A percentile compares a stretch with the other conserved stretches of the same genome.
Conservation (phyloP, 345 rosid genomes). For the Citrus sp. region DNA sequence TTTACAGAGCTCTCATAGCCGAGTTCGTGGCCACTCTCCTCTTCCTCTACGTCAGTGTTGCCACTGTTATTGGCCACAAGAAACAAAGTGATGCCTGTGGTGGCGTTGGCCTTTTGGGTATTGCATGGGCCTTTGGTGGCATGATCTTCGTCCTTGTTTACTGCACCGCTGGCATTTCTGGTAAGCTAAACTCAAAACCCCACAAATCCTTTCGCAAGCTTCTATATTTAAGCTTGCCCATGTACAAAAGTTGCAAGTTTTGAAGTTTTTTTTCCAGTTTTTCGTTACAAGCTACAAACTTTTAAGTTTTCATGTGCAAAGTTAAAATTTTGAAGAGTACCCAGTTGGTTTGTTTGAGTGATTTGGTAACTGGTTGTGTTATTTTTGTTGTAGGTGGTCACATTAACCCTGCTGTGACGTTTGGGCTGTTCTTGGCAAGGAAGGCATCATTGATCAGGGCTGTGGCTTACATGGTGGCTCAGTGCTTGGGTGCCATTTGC, state of each 20-base stretch:
- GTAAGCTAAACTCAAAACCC: slow-evolving; percentile 22
- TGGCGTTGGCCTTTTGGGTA: slow-evolving; percentile 86
- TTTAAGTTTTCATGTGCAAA: neutral
- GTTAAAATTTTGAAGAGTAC: neutral
- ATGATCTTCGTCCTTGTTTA: slow-evolving; percentile 70
- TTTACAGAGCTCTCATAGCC: slow-evolving; percentile 89
- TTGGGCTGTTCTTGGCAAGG: slow-evolving; percentile 65
- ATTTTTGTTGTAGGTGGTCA: slow-evolving; percentile 53
- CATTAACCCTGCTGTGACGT: slow-evolving; percentile 68
- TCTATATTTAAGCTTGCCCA: neutral
- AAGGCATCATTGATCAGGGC: slow-evolving; percentile 72
- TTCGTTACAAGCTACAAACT: neutral
- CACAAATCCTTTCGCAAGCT: neutral
- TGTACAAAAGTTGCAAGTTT: neutral
- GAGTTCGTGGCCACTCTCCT: slow-evolving; percentile 94
- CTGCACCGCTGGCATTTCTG: slow-evolving; percentile 90
- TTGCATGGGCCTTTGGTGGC: slow-evolving; percentile 95
- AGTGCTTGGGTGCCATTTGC: slow-evolving; percentile 72
- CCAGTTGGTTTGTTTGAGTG: neutral
- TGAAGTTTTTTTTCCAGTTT: no score
- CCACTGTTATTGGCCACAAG: slow-evolving; percentile 80
- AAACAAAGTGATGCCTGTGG: slow-evolving; percentile 57
- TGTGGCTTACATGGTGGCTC: slow-evolving; percentile 71
- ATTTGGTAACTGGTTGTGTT: neutral
- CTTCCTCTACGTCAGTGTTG: slow-evolving; percentile 78